Conservation (phyloP, 225 moss, liverwort and hornwort species). For the Sphagnum contortum region DNA sequence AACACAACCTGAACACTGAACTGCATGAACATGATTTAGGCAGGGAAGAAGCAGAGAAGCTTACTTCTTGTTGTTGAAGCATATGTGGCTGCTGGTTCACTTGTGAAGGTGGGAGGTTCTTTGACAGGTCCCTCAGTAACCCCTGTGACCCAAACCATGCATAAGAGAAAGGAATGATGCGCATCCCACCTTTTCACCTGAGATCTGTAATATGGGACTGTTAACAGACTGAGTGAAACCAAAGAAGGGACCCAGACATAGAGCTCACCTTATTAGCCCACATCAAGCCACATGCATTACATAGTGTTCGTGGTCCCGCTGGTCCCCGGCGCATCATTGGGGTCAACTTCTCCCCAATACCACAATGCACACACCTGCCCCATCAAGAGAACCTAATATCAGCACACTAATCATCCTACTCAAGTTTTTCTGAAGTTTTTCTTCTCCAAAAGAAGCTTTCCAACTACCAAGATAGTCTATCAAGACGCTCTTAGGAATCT, state of each 20-base stretch:
- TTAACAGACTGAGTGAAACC: not conserved
- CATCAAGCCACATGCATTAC: slow-evolving; percentile 89
- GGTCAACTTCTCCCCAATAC: slow-evolving; percentile 81
- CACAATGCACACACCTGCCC: slow-evolving; percentile 84
- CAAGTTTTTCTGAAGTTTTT: no score
- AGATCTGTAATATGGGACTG: not conserved
- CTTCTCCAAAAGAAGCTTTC: no score
- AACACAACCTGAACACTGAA: not conserved
- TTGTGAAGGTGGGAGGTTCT: slow-evolving; percentile 50
- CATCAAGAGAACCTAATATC: not conserved
- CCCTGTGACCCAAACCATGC: slow-evolving; percentile 30
- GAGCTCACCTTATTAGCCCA: slow-evolving; percentile 78
- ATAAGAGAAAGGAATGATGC: not conserved
- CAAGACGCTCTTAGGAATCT: no score
- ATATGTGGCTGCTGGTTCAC: slow-evolving; percentile 67
- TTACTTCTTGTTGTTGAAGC: slow-evolving; percentile 76
- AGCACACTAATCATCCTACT: no score
- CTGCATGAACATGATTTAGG: not conserved
- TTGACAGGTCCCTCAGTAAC: slow-evolving; percentile 69
- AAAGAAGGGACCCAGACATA: not conserved
- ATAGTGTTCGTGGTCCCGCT: slow-evolving; percentile 67
- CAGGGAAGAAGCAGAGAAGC: slow-evolving; percentile 4
- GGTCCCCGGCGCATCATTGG: slow-evolving; percentile 96
- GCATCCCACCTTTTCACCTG: not conserved
- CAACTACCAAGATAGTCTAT: no score